A percentile compares a stretch with the other conserved stretches of the same genome.
Evolutionary conservation across 441 rosid species (phyloP).

Genomic region (Adansonia grandidieri): DNA sequence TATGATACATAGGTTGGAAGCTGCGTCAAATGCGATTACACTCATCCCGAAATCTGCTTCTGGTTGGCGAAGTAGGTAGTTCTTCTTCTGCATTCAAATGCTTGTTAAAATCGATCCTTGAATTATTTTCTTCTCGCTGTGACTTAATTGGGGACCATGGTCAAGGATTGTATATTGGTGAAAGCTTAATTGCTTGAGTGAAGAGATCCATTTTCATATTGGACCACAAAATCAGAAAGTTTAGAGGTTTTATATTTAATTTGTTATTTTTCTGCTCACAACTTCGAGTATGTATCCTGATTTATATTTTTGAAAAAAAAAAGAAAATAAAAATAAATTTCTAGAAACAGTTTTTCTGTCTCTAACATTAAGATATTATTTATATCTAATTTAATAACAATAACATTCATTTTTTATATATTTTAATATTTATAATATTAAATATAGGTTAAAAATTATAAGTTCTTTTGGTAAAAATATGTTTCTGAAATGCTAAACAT

Average conservation of each 20-base stretch:
- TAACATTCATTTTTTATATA: too few relatives aligned
- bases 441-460: not conserved
- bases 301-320: too few relatives aligned
- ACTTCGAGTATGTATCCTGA: not conserved
- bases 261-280: not conserved
- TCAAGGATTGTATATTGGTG: not conserved
- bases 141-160: not conserved
- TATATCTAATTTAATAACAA: too few relatives aligned
- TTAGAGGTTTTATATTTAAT: not conserved
- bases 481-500: too few relatives aligned
- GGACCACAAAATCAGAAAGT: not conserved
- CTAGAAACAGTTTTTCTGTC: too few relatives aligned
- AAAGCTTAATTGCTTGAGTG: slow-evolving; percentile 2
- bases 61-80: slow-evolving; percentile 71
- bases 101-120: not conserved
- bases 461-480: too few relatives aligned
- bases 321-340: too few relatives aligned
- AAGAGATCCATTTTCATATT: not conserved
- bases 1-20: slow-evolving; percentile 64
- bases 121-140: not conserved
- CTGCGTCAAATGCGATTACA: slow-evolving; percentile 68
- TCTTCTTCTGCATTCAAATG: not conserved
- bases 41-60: slow-evolving; percentile 81
- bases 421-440: not conserved
- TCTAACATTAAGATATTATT: too few relatives aligned